These are phyloP conservation scores for Bacidia rubella DNA, from an alignment of 495 filamentous ascomycete species.

Conservation along the genomic window DNA sequence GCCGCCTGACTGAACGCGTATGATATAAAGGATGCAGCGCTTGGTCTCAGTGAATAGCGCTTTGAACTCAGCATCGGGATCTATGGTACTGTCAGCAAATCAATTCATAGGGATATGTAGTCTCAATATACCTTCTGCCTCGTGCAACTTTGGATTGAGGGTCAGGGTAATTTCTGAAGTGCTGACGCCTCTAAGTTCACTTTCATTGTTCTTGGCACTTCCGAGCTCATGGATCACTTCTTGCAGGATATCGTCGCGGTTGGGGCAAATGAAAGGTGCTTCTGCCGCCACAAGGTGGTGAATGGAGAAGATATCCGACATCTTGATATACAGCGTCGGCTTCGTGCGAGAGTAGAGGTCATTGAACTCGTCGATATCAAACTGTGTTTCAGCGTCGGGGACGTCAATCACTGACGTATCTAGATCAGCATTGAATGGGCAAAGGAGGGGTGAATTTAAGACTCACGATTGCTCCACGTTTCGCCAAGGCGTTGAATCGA, in stretches of 20 bases:
- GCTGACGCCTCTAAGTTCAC: slow-evolving; percentile 73
- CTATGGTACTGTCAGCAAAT: slow-evolving; percentile 23
- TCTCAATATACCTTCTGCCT: slow-evolving; percentile 49
- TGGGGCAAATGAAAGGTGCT: slow-evolving; percentile 58
- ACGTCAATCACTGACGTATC: slow-evolving; percentile 57
- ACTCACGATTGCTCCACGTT: slow-evolving; percentile 54
- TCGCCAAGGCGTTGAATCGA: slow-evolving; percentile 68
- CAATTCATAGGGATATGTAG: background rate
- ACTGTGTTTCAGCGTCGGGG: slow-evolving; percentile 73
- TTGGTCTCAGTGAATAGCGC: slow-evolving; percentile 96
- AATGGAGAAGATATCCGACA: slow-evolving; percentile 93
- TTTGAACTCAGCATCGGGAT: slow-evolving; percentile 84
- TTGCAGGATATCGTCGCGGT: slow-evolving; percentile 73
- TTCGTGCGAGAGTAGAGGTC: slow-evolving; percentile 92
- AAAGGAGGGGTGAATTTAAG: background rate
- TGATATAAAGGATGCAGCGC: slow-evolving; percentile 92
- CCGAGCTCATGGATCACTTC: slow-evolving; percentile 88
- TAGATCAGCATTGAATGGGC: slow-evolving; percentile 11
- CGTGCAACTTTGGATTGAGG: slow-evolving; percentile 80
- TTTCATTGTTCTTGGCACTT: slow-evolving; percentile 89
- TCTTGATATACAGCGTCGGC: slow-evolving; percentile 95
- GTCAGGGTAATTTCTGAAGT: slow-evolving; percentile 86
- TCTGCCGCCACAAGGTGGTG: slow-evolving; percentile 77
- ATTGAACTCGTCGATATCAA: slow-evolving; percentile 97
- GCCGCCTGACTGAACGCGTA: slow-evolving; percentile 82